phyloP scores from a whole-genome alignment of 257 asterid species.

The Ocimum tenuiflorum region DNA sequence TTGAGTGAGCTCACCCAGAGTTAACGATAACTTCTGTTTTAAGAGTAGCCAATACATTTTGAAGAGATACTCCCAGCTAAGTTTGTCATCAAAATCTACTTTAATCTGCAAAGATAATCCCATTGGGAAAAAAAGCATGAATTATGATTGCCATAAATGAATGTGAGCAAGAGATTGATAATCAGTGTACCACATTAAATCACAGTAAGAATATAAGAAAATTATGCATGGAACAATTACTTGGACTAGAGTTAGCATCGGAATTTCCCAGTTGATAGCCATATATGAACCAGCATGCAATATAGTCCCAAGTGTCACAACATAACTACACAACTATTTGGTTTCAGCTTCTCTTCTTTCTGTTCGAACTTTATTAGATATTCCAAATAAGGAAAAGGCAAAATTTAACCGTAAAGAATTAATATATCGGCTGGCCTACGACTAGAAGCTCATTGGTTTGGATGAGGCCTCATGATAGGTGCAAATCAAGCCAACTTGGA shows the following conservation, averaged over 20 bases:
- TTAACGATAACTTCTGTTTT: constrained; percentile 51
- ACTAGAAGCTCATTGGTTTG: background rate
- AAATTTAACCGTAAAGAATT: background rate
- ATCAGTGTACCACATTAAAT: background rate
- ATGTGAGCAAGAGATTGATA: background rate
- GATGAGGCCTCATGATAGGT: background rate
- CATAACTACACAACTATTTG: background rate
- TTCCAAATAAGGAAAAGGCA: background rate
- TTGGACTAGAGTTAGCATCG: background rate
- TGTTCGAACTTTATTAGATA: background rate
- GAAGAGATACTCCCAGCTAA: constrained; percentile 86
- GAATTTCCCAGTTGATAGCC: background rate
- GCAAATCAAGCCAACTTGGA: background rate
- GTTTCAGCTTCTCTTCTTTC: background rate
- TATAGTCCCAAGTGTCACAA: background rate
- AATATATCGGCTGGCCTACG: background rate
- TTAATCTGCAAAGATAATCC: constrained; percentile 38
- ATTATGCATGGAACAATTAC: background rate
- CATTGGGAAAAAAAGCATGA: background rate
- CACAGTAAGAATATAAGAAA: background rate
- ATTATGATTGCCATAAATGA: background rate
- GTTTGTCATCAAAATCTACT: constrained; percentile 78
- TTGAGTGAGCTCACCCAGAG: constrained; percentile 48
- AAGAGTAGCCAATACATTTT: constrained; percentile 66
- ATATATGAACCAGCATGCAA: too few species aligned